Evolutionary conservation across 768 basidiomycete species (phyloP).

Genomic region (Nevesoporus exiguus): DNA sequence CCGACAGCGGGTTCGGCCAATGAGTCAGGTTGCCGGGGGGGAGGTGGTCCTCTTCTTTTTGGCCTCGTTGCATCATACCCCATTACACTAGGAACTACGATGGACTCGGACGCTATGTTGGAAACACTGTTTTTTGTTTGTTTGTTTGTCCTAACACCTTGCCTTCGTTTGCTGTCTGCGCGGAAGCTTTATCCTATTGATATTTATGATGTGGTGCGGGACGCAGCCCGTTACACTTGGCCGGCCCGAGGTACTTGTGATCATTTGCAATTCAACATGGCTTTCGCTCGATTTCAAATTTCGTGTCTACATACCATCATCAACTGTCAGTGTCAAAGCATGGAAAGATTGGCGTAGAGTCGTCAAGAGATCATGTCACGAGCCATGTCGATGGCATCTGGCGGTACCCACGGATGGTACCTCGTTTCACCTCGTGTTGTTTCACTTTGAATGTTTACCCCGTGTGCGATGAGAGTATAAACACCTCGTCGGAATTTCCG

Average conservation of each 20-base stretch:
- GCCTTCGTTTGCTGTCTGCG: neutral
- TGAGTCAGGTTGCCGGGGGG: constrained; percentile 10
- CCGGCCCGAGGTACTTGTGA: too few relatives aligned
- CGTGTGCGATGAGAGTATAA: too few relatives aligned
- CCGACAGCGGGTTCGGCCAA: constrained; percentile 37
- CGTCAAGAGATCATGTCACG: neutral
- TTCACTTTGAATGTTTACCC: too few relatives aligned
- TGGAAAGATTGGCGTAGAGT: neutral
- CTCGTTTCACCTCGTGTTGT: constrained; percentile 5
- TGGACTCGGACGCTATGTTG: constrained; percentile 5
- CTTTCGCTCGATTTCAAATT: neutral
- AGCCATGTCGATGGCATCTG: neutral
- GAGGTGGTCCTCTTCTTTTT: neutral
- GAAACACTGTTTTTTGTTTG: neutral
- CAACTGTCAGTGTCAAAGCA: neutral
- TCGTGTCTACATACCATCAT: neutral
- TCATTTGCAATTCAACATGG: neutral
- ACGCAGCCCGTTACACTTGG: neutral
- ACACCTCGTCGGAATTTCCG: too few relatives aligned
- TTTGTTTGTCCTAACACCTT: neutral
- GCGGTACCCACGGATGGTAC: too few relatives aligned
- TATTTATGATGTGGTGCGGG: neutral
- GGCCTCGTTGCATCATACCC: constrained; percentile 3
- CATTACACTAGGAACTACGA: neutral
- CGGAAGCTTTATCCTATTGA: neutral